These are phyloP conservation scores for Cladosporium halotolerans DNA, from an alignment of 2,329 filamentous ascomycete genomes.

Conservation along the genomic window DNA sequence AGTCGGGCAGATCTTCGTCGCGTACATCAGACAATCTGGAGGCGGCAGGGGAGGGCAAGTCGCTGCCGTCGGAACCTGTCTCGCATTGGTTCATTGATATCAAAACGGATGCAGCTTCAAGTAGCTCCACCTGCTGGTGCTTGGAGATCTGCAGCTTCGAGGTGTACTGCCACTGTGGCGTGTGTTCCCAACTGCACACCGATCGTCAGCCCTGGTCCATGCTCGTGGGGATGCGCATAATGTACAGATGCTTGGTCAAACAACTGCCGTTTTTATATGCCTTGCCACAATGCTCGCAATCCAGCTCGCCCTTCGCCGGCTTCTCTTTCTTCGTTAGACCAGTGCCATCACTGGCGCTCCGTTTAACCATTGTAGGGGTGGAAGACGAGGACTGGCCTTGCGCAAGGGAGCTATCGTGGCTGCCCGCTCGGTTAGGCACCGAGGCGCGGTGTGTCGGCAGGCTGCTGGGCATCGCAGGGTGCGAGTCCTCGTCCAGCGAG, in stretches of 20 bases:
- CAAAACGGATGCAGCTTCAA: conserved; percentile 94
- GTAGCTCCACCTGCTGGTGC: conserved; percentile 95
- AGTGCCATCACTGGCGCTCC: conserved; percentile 78
- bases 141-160: conserved; percentile 98
- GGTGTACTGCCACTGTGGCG: conserved; percentile 93
- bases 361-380: conserved; percentile 46
- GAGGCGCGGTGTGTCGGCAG: conserved; percentile 47
- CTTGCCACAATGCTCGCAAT: conserved; percentile 97
- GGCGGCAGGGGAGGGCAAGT: conserved; percentile 79
- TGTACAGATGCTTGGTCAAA: conserved; percentile 99
- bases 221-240: conserved; percentile 31
- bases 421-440: conserved; percentile 28
- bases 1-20: conserved; percentile 40
- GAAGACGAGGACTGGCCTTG: conserved; percentile 58
- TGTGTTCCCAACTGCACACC: conserved; percentile 85
- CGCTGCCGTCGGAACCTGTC: conserved; percentile 63
- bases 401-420: conserved; percentile 50
- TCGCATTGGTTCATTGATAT: conserved; percentile 75
- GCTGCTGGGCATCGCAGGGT: conserved; percentile 57
- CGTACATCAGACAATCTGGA: conserved; percentile 71
- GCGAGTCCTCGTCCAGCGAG: conserved; percentile 40
- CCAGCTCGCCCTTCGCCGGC: conserved; percentile 75
- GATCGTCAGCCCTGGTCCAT: not conserved
- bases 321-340: conserved; percentile 77
- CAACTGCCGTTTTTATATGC: conserved; percentile 99